Evolutionary conservation across 2,329 filamentous ascomycete species (phyloP), one percentile per base, ranked within the genome.

Genomic region (Paraconiothyrium brasiliense): DNA sequence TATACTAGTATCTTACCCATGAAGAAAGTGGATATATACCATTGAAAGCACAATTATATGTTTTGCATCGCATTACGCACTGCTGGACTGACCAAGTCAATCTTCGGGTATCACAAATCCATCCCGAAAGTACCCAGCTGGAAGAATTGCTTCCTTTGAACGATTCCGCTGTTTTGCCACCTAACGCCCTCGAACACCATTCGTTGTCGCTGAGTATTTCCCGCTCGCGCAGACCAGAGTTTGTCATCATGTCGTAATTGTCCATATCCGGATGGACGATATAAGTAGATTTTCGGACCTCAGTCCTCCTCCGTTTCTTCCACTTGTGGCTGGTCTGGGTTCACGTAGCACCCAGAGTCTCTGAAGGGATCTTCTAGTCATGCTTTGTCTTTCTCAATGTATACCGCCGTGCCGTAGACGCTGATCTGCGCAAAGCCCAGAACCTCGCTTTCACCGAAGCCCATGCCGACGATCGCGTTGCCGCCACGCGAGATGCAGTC

Each of bases 391-490:
- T 70, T 71, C 61, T 74, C 71, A 14, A 76, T 70, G 54, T 73
- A 74, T 49, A 70, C 71, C 6, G 74, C 74, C 3, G 75, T 77
- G 5, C 74, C 75, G 39, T 73, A 73, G 3, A 68, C 68, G 55
- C 67, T 75, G n/a, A 77, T 70, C 34, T 76, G 72, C 5, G 75
- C 64, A 55, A 76, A 77, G 1, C 75, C 74, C 41, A 77, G 57
- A 4, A 77, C 65, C 58, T 77, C 75, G 54, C 68, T 73, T 54
- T 77, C 75, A 13, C 72, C 66, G 32, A 76, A 68, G 3, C 70
- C 66, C 47, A 77, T 55, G 7, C 74, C 75, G 1, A 77, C 59
- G 37, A 75, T 65, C 0, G 75, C 75, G 55, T 77, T 77, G 16
- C 73, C 74, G 4, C 75, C 75, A 34, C 71, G 67, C 8, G 61